A percentile compares a stretch with the other conserved stretches of the same genome.
Evolutionary conservation across 352 stramenopile species (phyloP).

Genomic region (Pythium aphanidermatum): DNA sequence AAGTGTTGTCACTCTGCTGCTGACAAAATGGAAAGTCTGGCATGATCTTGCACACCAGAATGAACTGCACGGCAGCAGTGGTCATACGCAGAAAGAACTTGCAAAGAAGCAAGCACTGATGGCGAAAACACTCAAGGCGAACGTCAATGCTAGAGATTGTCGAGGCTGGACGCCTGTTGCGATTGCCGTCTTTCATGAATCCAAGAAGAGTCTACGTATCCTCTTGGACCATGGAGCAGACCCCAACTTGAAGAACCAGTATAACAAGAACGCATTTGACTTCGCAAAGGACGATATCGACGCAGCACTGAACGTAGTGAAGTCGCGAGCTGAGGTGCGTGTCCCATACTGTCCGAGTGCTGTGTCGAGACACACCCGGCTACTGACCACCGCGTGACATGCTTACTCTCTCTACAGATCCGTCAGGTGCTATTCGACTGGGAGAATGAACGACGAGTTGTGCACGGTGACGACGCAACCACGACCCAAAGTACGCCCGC

Average conservation of each 20-base stretch:
- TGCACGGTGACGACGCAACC: neutral
- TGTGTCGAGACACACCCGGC: too few species aligned
- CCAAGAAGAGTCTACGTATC: conserved; percentile 59
- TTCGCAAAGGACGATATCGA: conserved; percentile 87
- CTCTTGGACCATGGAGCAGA: conserved; percentile 77
- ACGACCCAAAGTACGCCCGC: neutral
- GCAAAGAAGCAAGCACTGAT: conserved; percentile 28
- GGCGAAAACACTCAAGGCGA: conserved; percentile 48
- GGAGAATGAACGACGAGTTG: conserved; percentile 45
- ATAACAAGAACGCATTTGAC: conserved; percentile 88
- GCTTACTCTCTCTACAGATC: conserved; percentile 25
- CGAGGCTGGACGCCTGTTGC: conserved; percentile 83
- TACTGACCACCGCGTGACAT: neutral
- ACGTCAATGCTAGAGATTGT: conserved; percentile 67
- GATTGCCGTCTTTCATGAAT: conserved; percentile 86
- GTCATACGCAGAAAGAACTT: conserved; percentile 19
- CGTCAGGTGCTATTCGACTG: conserved; percentile 61
- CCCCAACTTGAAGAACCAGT: conserved; percentile 83
- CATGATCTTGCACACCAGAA: conserved; percentile 13
- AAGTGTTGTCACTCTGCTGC: conserved; percentile 47
- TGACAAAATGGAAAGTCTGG: conserved; percentile 53
- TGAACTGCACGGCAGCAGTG: conserved; percentile 16
- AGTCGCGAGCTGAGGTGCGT: conserved; percentile 56
- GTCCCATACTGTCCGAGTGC: too few species aligned
- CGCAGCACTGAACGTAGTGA: conserved; percentile 76